A percentile compares a stretch with the other conserved stretches of the same genome.
These are phyloP conservation scores for Ananas comosus DNA, from an alignment of 176 grass and related monocot genomes.

Conservation along the genomic window DNA sequence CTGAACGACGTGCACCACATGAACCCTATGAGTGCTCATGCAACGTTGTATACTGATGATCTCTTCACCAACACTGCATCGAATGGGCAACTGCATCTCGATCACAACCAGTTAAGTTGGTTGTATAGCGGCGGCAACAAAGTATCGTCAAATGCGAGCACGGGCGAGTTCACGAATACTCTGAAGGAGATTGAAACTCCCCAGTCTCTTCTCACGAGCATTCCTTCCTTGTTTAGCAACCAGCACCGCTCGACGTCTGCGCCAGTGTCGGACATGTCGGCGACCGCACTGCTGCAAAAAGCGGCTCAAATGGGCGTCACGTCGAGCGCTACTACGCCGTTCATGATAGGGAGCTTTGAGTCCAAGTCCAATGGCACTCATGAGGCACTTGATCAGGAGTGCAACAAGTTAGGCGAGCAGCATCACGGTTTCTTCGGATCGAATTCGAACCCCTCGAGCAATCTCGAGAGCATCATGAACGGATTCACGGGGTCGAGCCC, in stretches of 20 bases:
- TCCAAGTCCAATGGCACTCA: background rate
- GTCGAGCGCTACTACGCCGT: slow-evolving; percentile 17
- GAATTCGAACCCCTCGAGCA: slow-evolving; percentile 20
- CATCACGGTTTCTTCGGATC: slow-evolving; percentile 12
- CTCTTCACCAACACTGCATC: slow-evolving; percentile 23
- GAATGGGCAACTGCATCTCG: slow-evolving; percentile 26
- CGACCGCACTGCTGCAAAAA: slow-evolving; percentile 74
- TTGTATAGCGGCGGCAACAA: slow-evolving; percentile 42
- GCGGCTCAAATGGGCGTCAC: slow-evolving; percentile 65
- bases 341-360: slow-evolving; percentile 23
- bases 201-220: slow-evolving; percentile 29
- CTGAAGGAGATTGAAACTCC: slow-evolving; percentile 6
- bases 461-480: slow-evolving; percentile 17
- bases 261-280: slow-evolving; percentile 45
- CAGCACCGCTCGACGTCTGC: slow-evolving; percentile 34
- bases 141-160: slow-evolving; percentile 28
- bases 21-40: slow-evolving; percentile 20
- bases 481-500: slow-evolving; percentile 29
- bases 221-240: slow-evolving; percentile 49
- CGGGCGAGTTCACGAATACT: slow-evolving; percentile 33
- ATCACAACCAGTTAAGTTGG: slow-evolving; percentile 51
- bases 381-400: slow-evolving; percentile 16
- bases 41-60: slow-evolving; percentile 28
- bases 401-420: slow-evolving; percentile 25
- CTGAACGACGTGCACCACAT: slow-evolving; percentile 15